Evolutionary conservation across 192 early-diverging fungal genomes (phyloP), one percentile per base, ranked within the genome.

Genomic region (Cladochytrium replicatum): DNA sequence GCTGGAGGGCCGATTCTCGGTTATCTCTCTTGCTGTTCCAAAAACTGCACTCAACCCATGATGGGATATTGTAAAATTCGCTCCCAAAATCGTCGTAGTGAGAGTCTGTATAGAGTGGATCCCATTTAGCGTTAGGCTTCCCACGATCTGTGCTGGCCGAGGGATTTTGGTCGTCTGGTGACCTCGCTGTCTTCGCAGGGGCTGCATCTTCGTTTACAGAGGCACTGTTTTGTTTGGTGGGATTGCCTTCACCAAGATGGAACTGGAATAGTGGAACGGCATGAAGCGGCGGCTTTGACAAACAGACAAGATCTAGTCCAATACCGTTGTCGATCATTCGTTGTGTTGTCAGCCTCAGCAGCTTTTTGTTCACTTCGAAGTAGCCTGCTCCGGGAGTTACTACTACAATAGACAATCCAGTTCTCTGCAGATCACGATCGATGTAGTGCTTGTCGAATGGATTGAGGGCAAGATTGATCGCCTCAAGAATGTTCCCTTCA

Each of bases 391-490:
- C 87, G 5, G 93, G 86, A 0, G 91, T 95, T 24, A 97, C 72
- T 31, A 97, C 69, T 3, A 93, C 77, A 5, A 92, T 90, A 22
- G 85, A 82, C 2, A 93, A 72, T 32, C 89, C 92, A 3, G 91
- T 99, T 29, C 92, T 70, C 39, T 85, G 63, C 23, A 97, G 61
- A 68, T 97, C 93, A n/a, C 95, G 81, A 61, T 94, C 89, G 26
- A 95, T 85, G 60, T 88, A 90, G 57, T 93, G 89, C 49, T 83
- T 85, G 42, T 92, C 86, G 61, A 94, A 86, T 9, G 88, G 87
- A 68, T 97, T 99, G 41, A 99, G 70, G 1, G 91, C 93, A 19
- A 99, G 63, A 60, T 99, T 99, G 40, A 99, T 81, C 0, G 95
- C 89, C 63, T 96, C 95, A 0, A 99, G 74, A 21, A 99, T 72